Percentiles rank a stretch among this genome's conserved stretches.
These are phyloP conservation scores for Albugo laibachii DNA, from an alignment of 352 stramenopile genomes.

Conservation along the genomic window DNA sequence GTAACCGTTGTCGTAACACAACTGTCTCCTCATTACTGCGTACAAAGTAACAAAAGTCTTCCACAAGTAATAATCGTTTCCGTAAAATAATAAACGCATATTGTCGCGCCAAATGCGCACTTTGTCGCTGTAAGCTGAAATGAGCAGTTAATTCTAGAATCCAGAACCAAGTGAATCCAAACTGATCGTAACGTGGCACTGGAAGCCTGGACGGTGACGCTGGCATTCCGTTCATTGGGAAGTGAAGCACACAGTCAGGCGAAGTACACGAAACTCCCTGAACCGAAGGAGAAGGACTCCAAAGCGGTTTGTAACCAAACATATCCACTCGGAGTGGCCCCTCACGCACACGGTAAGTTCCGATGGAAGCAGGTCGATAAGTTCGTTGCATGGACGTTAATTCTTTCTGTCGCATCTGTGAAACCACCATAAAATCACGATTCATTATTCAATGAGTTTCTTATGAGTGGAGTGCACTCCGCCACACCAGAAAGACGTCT, in stretches of 20 bases:
- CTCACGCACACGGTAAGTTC: neutral
- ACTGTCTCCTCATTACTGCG: conserved; percentile 25
- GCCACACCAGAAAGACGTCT: too few species aligned
- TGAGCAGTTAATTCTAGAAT: conserved; percentile 36
- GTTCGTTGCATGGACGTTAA: conserved; percentile 57
- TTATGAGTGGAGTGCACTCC: too few species aligned
- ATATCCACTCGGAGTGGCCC: neutral
- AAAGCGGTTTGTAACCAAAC: neutral
- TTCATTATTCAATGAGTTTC: conserved; percentile 10
- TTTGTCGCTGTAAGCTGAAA: conserved; percentile 63
- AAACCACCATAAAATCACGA: conserved; percentile 43
- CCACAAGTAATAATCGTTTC: conserved; percentile 26
- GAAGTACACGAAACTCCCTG: conserved; percentile 11
- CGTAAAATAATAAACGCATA: conserved; percentile 22
- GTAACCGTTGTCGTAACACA: conserved; percentile 30
- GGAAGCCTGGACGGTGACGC: conserved; percentile 12
- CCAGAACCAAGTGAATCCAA: conserved; percentile 61
- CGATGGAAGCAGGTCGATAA: conserved; percentile 10
- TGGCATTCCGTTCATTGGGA: conserved; percentile 1
- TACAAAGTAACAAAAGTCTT: conserved; percentile 12
- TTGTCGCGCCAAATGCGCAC: conserved; percentile 49
- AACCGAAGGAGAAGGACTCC: neutral
- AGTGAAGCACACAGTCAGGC: conserved; percentile 2
- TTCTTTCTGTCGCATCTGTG: conserved; percentile 67
- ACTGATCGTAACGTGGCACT: conserved; percentile 38